Conservation (phyloP, 2,329 filamentous ascomycete species). For the Venturia effusa region DNA sequence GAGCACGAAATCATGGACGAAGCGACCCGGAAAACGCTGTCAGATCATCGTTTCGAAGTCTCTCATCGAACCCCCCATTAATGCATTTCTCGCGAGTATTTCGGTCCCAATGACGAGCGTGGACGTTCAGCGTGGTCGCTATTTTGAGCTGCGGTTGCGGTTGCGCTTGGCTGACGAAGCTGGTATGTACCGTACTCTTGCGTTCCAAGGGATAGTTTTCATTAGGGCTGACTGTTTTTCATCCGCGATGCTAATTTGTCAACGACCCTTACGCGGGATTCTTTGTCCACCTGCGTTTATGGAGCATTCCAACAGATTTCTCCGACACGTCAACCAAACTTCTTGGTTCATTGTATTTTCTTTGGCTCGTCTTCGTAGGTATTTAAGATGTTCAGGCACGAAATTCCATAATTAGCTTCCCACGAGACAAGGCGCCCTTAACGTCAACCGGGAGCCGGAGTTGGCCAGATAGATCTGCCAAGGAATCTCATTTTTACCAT, state of each 20-base stretch:
- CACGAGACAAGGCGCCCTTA: neutral
- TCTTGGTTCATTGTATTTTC: neutral
- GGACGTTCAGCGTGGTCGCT: neutral
- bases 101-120: neutral
- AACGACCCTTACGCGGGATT: neutral
- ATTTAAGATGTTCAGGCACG: neutral
- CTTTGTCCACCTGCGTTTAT: neutral
- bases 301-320: neutral
- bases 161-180: neutral
- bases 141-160: neutral
- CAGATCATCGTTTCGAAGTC: neutral
- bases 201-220: neutral
- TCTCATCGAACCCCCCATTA: neutral
- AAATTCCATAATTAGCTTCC: neutral
- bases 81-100: neutral
- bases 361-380: neutral
- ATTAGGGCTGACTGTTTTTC: neutral
- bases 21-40: neutral
- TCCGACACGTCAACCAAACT: neutral
- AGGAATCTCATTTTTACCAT: slow-evolving; percentile 1
- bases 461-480: neutral
- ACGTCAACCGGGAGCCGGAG: neutral
- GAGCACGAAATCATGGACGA: slow-evolving; percentile 13
- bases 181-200: neutral
- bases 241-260: neutral